Base-by-base conservation (phyloP, 2,329 filamentous ascomycete species). In the Penicillium hesseltinei region DNA sequence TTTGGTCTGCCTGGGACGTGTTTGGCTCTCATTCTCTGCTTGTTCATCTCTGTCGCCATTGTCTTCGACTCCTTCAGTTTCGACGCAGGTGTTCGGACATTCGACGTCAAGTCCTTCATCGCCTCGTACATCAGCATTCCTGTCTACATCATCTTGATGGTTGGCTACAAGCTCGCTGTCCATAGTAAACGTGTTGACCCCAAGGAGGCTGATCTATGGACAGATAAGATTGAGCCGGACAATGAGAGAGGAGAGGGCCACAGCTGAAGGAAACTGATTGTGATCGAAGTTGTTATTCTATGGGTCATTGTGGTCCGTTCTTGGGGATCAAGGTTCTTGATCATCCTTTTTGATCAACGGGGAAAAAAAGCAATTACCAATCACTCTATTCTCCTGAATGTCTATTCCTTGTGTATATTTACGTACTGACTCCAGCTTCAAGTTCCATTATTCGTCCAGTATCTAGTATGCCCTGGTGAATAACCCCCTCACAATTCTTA, bases 61-160 rank as follows among this genome's bases (percentile, higher is more conserved):
- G 91, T 91, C 78, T 92, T 87, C 73, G 80, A 83, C 54, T 84
- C 88, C 48, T 92, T 93, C 70, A 77, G 56, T 9, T 84, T 29
- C 68, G 66, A 62, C 65, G 61, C 35, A n/a, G 71, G 71, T 61
- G 74, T 66, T 75, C 79, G 58, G 77, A 78, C 53, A 76, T 88
- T 89, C 58, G 82, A 88, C 69, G 87, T 88, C 77, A 84, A 86
- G 76, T 86, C 84, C 62, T 91, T 92, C 73, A 82, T 92, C 71
- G 90, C 87, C 0, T 88, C 87, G 35, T 91, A 91, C 73, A 76
- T 88, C 13, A 89, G 88, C 47, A 89, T 92, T 63, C 89, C 89
- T 2, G 73, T 92, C 35, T 92, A 90, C 73, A 72, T 92, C 11
- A 74, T 80, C 19, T 79, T 89, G 70, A 84, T 91, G 67, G 81